Conservation (phyloP, 31 red algal genomes). For the Odonthalia washingtoniensis region DNA sequence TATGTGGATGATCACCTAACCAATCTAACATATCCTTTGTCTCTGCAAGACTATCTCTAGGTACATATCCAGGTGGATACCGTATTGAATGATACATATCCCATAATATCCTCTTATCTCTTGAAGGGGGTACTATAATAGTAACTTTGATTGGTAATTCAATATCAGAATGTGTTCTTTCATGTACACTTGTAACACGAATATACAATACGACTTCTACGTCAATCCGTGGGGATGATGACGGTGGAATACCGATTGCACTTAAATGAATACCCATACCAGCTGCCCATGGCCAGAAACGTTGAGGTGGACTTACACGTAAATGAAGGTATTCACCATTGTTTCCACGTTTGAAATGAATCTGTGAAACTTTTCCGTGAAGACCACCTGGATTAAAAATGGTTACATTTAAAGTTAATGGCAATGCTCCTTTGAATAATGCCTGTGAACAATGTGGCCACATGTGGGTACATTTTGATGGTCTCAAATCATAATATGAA, state of each 20-base stretch:
- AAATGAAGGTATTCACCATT: conserved; percentile 67
- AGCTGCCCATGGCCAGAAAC: conserved; percentile 94
- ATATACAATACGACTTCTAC: conserved; percentile 64
- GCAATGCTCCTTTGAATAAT: conserved; percentile 54
- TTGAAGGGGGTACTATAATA: conserved; percentile 59
- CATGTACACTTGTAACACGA: conserved; percentile 58
- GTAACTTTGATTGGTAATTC: conserved; percentile 66
- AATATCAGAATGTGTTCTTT: conserved; percentile 56
- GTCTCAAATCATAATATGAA: conserved; percentile 69
- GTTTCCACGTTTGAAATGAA: conserved; percentile 48
- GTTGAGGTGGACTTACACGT: conserved; percentile 51
- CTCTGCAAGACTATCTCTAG: conserved; percentile 82
- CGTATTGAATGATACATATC: conserved; percentile 86
- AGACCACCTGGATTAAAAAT: conserved; percentile 77
- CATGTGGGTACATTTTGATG: conserved; percentile 73
- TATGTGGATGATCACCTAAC: conserved; percentile 96
- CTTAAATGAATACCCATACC: conserved; percentile 81
- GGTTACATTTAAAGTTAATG: conserved; percentile 77
- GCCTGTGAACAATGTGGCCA: conserved; percentile 92
- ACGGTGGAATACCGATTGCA: conserved; percentile 24
- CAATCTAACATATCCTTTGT: conserved; percentile 88
- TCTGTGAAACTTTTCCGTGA: conserved; percentile 46
- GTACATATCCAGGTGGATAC: conserved; percentile 92
- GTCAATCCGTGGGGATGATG: conserved; percentile 3
- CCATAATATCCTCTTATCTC: conserved; percentile 86